Conservation (phyloP, 2,329 filamentous ascomycete species). For the Penicillium sp. region DNA sequence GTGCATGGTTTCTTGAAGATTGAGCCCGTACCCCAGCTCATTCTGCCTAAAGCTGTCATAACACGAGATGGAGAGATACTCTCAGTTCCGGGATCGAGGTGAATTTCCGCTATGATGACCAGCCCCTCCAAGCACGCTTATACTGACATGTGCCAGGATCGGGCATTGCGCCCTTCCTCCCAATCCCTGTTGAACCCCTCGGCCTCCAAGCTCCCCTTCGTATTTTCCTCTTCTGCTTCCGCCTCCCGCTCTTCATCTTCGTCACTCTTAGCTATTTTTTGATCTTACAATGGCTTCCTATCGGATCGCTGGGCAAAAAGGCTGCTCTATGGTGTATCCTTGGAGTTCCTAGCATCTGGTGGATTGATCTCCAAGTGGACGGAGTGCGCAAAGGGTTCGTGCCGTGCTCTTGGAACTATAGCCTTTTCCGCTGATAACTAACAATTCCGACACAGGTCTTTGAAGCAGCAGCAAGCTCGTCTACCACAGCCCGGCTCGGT, state of each 20-base stretch:
- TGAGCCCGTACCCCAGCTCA: neutral
- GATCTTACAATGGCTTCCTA: conserved; percentile 77
- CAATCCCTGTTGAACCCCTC: conserved; percentile 66
- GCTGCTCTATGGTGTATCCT: conserved; percentile 84
- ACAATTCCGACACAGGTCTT: conserved; percentile 48
- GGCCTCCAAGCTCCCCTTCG: conserved; percentile 64
- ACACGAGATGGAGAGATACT: conserved; percentile 82
- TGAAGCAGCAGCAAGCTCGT: conserved; percentile 68
- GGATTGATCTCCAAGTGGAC: conserved; percentile 97
- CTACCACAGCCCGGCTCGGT: conserved; percentile 77
- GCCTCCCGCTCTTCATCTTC: conserved; percentile 73
- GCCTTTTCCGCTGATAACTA: neutral
- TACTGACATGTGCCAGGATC: conserved; percentile 61
- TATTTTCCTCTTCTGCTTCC: conserved; percentile 72
- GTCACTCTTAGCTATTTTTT: conserved; percentile 72
- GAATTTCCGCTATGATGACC: conserved; percentile 22
- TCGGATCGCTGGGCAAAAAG: conserved; percentile 70
- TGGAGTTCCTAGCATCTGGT: conserved; percentile 90
- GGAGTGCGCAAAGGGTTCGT: conserved; percentile 84
- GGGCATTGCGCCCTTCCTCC: conserved; percentile 93
- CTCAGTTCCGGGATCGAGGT: conserved; percentile 89
- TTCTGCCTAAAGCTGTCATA: neutral
- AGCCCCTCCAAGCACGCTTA: neutral
- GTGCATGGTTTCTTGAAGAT: neutral
- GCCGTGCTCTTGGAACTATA: neutral